Evolutionary conservation across 2,329 filamentous ascomycete species (phyloP).

Genomic region (Neonectria hederae): DNA sequence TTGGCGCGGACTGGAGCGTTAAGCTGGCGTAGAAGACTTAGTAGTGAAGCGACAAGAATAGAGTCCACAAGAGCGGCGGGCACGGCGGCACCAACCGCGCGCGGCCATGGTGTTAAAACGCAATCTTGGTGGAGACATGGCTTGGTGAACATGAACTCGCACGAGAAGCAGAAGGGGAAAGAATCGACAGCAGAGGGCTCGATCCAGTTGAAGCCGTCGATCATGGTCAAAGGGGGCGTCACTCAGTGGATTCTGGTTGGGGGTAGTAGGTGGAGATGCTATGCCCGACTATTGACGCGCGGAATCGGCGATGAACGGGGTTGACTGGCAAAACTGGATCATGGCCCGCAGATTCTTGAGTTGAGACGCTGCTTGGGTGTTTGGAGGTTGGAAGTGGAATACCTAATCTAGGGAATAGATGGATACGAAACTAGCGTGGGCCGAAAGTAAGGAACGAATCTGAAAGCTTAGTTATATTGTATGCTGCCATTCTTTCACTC

Average conservation of each 20-base stretch:
- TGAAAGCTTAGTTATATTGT: neutral
- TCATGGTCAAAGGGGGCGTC: neutral
- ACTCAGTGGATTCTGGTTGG: neutral
- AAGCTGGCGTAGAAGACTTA: constrained; percentile 42
- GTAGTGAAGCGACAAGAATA: constrained; percentile 35
- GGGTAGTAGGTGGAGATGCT: constrained; percentile 16
- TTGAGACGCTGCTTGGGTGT: neutral
- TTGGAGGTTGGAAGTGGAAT: neutral
- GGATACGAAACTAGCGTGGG: neutral
- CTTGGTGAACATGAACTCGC: constrained; percentile 1
- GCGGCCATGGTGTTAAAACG: neutral
- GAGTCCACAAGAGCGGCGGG: constrained; percentile 13
- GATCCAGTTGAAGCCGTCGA: neutral
- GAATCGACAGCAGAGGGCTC: constrained; percentile 27
- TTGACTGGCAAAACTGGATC: neutral
- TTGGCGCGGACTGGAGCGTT: constrained; percentile 65
- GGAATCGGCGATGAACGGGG: constrained; percentile 19
- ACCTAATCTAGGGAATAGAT: neutral
- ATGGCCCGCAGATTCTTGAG: neutral
- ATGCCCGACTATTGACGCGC: neutral
- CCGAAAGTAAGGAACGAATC: neutral
- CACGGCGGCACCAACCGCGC: constrained; percentile 25
- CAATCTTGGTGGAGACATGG: constrained; percentile 7
- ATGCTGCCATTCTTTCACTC: neutral
- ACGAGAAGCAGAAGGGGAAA: constrained; percentile 23